These are phyloP conservation scores for Plectosphaerella cucumerina DNA, from an alignment of 2,329 filamentous ascomycete genomes.

Conservation along the genomic window DNA sequence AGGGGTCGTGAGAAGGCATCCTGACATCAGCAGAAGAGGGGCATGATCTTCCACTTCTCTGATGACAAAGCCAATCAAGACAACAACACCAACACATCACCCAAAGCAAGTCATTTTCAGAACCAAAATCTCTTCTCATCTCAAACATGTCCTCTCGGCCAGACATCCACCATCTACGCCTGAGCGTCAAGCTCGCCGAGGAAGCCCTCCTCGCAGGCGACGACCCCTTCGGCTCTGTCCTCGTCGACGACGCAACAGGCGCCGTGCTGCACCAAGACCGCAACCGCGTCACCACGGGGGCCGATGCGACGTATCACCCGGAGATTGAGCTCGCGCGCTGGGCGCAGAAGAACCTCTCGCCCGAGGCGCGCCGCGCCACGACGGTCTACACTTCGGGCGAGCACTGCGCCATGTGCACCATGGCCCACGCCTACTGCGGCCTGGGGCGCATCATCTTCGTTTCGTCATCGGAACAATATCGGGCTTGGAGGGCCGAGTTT, in stretches of 20 bases:
- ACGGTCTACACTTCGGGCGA: slow-evolving; percentile 32
- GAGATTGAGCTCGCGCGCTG: slow-evolving; percentile 31
- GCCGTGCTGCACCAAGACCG: slow-evolving; percentile 25
- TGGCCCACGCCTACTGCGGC: slow-evolving; percentile 28
- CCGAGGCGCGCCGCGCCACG: slow-evolving; percentile 31
- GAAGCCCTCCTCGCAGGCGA: slow-evolving; percentile 32
- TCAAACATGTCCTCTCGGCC: slow-evolving; percentile 9
- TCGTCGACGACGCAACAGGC: slow-evolving; percentile 20
- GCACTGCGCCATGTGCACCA: slow-evolving; percentile 32
- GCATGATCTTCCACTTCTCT: too few relatives aligned
- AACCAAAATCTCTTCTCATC: neutral
- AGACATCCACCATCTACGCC: slow-evolving; percentile 11
- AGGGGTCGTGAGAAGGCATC: too few relatives aligned
- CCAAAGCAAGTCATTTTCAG: too few relatives aligned
- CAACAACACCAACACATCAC: neutral
- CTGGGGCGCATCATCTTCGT: slow-evolving; percentile 29
- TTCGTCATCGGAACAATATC: slow-evolving; percentile 22
- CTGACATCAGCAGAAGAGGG: too few relatives aligned
- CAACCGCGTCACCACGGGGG: slow-evolving; percentile 27
- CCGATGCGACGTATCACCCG: slow-evolving; percentile 28
- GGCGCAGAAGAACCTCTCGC: slow-evolving; percentile 28
- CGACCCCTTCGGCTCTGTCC: slow-evolving; percentile 30
- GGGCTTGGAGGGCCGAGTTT: slow-evolving; percentile 22
- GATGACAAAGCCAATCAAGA: too few relatives aligned
- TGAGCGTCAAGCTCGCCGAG: slow-evolving; percentile 24